Conservation (phyloP, 1,139 yeast genomes). For the Yamadazyma conglobata region DNA sequence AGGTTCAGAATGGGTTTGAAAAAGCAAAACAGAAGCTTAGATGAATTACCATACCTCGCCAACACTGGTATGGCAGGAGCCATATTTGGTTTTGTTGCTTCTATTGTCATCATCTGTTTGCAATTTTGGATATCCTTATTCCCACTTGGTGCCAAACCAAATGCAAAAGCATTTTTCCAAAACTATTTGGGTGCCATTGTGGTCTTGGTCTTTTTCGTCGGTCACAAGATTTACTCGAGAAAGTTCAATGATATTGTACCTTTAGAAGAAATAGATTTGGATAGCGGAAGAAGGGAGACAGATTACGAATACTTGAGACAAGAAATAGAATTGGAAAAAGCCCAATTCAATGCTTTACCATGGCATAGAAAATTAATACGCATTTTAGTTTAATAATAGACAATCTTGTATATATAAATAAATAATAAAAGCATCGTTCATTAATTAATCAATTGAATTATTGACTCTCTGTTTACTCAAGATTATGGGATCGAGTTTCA, state of each 20-base stretch:
- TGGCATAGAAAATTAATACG: slow-evolving; percentile 13
- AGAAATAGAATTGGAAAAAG: slow-evolving; percentile 35
- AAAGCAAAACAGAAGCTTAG: slow-evolving; percentile 25
- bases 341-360: slow-evolving; percentile 16
- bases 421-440: neutral
- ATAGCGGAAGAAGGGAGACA: slow-evolving; percentile 34
- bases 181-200: slow-evolving; percentile 37
- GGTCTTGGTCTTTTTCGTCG: slow-evolving; percentile 29
- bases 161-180: slow-evolving; percentile 33
- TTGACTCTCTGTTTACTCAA: slow-evolving; percentile 19
- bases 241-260: slow-evolving; percentile 32
- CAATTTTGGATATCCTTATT: slow-evolving; percentile 40
- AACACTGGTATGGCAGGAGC: slow-evolving; percentile 34
- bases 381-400: slow-evolving; percentile 1
- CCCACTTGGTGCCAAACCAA: slow-evolving; percentile 28
- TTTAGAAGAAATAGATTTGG: slow-evolving; percentile 20
- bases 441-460: slow-evolving; percentile 7
- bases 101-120: slow-evolving; percentile 28
- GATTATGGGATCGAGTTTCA: slow-evolving; percentile 37
- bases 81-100: slow-evolving; percentile 27
- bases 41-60: slow-evolving; percentile 28
- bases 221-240: slow-evolving; percentile 30
- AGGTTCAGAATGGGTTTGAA: slow-evolving; percentile 38
- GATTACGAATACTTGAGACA: slow-evolving; percentile 37
- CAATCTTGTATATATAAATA: neutral